Conservation (phyloP, 768 basidiomycete genomes). For the Xerocomellus chrysenteron region DNA sequence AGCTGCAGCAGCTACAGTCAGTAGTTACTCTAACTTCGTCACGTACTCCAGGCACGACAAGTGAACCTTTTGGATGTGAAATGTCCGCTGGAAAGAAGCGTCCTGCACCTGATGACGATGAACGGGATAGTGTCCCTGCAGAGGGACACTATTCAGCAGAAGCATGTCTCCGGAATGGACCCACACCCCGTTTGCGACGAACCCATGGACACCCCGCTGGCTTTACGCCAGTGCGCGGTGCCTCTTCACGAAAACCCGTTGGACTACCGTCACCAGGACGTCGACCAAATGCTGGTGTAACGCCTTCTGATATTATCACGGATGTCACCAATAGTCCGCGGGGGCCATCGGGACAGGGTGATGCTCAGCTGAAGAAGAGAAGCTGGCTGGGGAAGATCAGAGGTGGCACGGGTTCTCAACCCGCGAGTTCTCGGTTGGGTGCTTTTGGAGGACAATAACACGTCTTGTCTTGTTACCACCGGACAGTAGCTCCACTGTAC, state of each 20-base stretch:
- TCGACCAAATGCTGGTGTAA: conserved; percentile 39
- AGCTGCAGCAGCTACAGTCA: conserved; percentile 30
- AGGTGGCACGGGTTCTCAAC: conserved; percentile 33
- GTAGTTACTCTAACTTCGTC: conserved; percentile 29
- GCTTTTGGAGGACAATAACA: conserved; percentile 26
- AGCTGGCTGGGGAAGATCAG: conserved; percentile 76
- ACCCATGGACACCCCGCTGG: conserved; percentile 59
- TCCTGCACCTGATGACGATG: conserved; percentile 75
- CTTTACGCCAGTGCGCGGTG: conserved; percentile 69
- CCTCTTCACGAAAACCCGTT: conserved; percentile 34
- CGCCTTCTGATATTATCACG: conserved; percentile 36
- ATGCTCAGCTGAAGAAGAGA: conserved; percentile 44
- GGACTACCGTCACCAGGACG: conserved; percentile 50
- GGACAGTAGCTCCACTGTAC: conserved; percentile 19
- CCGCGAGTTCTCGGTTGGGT: conserved; percentile 19
- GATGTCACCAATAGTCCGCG: conserved; percentile 73
- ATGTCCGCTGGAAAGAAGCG: conserved; percentile 63
- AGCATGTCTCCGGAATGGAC: conserved; percentile 38
- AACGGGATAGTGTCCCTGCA: conserved; percentile 56
- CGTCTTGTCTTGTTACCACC: conserved; percentile 11
- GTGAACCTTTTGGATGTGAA: conserved; percentile 33
- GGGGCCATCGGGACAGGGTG: conserved; percentile 19
- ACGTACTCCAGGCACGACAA: conserved; percentile 48
- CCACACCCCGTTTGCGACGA: conserved; percentile 61
- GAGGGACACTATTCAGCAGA: conserved; percentile 58